These are phyloP conservation scores for Theobroma cacao DNA, from an alignment of 345 rosid species.

Conservation along the genomic window DNA sequence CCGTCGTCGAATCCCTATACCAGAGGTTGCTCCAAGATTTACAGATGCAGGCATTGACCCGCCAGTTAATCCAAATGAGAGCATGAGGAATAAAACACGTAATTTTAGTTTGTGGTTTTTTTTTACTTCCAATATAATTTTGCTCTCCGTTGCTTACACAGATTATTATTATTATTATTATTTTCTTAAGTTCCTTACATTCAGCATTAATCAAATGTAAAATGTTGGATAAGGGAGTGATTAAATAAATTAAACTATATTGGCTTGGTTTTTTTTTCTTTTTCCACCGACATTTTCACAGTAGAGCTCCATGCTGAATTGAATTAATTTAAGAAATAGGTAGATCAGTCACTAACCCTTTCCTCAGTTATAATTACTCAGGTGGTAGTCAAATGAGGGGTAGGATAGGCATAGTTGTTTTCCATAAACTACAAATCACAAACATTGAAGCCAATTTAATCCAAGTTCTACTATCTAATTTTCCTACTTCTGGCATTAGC, in stretches of 20 bases:
- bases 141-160: background rate
- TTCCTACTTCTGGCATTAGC: background rate
- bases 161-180: background rate
- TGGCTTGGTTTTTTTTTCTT: background rate
- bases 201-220: background rate
- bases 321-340: no score
- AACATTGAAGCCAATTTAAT: background rate
- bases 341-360: no score
- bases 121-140: background rate
- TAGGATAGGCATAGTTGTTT: no score
- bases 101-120: background rate
- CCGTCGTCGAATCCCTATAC: constrained; percentile 1
- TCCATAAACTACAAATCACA: background rate
- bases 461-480: background rate
- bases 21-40: constrained; percentile 17
- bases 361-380: rapidly evolving
- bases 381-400: no score
- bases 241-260: background rate
- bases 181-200: background rate
- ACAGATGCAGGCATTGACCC: constrained; percentile 14
- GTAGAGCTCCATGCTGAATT: background rate
- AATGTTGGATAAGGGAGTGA: background rate
- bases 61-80: background rate
- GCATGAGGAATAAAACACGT: background rate
- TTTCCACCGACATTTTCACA: background rate